Evolutionary conservation across 176 grass and related monocot species (phyloP).

Genomic region (Oryza officinalis): DNA sequence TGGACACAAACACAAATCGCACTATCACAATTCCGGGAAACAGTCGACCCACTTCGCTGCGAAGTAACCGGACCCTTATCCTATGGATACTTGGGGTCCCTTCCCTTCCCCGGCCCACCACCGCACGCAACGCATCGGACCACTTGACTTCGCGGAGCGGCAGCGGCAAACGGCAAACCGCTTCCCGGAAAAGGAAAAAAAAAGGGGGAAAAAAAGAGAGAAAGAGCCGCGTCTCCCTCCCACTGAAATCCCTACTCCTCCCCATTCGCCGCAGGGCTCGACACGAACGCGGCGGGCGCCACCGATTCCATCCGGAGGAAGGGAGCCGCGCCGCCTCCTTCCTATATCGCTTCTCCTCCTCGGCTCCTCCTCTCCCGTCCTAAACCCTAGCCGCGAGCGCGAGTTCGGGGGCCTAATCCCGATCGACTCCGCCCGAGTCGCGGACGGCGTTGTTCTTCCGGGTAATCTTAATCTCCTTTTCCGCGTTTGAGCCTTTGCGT

Average conservation of each 20-base stretch:
- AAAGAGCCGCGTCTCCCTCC: neutral
- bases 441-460: neutral
- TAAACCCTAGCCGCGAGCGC: neutral
- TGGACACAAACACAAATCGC: no score
- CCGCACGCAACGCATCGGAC: neutral
- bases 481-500: neutral
- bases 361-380: no score
- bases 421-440: neutral
- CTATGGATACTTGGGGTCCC: no score
- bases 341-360: neutral
- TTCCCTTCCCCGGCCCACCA: neutral
- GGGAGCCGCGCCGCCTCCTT: neutral
- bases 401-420: neutral
- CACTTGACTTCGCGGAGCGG: conserved; percentile 11
- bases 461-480: neutral
- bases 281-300: neutral
- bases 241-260: neutral
- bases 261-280: conserved; percentile 7
- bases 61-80: neutral
- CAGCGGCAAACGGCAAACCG: conserved; percentile 10
- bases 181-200: conserved; percentile 28
- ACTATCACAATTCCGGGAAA: neutral
- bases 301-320: neutral
- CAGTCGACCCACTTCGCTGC: neutral
- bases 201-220: neutral